A percentile compares a stretch with the other conserved stretches of the same genome.
phyloP scores from a whole-genome alignment of 1,284 basidiomycete genomes.

The Cutaneotrichosporon cutaneum region DNA sequence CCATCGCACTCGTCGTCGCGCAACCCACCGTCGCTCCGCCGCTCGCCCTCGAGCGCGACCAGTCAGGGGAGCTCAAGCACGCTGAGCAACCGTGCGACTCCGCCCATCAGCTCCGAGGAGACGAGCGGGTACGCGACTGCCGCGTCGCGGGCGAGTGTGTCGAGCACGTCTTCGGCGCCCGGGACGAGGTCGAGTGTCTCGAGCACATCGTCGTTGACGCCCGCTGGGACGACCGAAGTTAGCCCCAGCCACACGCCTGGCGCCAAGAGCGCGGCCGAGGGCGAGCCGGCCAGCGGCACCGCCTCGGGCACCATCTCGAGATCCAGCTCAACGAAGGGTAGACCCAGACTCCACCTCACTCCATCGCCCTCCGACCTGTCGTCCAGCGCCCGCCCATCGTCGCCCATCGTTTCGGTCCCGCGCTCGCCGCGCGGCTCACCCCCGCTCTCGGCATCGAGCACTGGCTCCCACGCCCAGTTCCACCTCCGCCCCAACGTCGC shows the following conservation, averaged over 20 bases:
- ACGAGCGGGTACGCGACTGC: background rate
- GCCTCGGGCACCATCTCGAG: background rate
- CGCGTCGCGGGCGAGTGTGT: background rate
- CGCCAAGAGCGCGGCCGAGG: background rate
- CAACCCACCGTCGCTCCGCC: background rate
- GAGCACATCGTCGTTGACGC: background rate
- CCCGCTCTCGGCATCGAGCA: background rate
- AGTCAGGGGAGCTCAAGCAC: too few relatives aligned
- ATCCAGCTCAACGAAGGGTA: background rate
- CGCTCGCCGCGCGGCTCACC: slow-evolving; percentile 1
- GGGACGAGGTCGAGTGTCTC: background rate
- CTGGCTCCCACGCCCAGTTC: background rate
- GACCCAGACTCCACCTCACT: slow-evolving; percentile 1
- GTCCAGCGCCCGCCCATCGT: background rate
- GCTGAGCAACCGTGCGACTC: background rate
- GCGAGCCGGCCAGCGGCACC: background rate
- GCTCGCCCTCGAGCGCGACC: background rate
- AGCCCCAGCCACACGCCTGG: background rate
- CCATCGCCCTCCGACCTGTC: background rate
- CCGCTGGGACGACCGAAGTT: background rate
- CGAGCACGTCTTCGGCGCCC: background rate
- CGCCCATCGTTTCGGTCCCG: background rate
- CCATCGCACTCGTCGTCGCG: background rate
- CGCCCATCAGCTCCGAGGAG: background rate
- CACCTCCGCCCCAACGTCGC: background rate